Percentiles rank a stretch among this genome's conserved stretches.
Conservation (phyloP, 352 stramenopile species). For the Poterioochromonas sp. region DNA sequence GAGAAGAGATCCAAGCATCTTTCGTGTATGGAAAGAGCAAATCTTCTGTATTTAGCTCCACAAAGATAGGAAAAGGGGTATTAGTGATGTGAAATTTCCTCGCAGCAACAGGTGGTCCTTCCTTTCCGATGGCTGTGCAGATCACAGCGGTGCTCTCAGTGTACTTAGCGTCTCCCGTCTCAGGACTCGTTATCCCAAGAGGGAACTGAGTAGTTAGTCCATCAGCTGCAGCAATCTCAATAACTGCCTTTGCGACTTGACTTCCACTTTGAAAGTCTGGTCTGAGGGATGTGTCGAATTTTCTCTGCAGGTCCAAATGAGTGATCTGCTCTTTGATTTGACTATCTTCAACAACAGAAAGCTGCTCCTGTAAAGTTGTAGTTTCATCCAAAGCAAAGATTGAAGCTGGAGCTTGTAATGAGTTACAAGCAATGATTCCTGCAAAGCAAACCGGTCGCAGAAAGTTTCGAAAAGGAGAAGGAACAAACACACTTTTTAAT, state of each 20-base stretch:
- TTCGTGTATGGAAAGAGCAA: not conserved
- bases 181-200: not conserved
- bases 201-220: not conserved
- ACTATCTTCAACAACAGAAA: too few species aligned
- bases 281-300: not conserved
- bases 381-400: too few species aligned
- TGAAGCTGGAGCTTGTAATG: too few species aligned
- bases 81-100: not conserved
- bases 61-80: not conserved
- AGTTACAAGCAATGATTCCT: too few species aligned
- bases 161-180: not conserved
- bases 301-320: not conserved
- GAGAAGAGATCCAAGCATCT: not conserved
- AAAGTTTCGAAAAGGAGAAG: too few species aligned
- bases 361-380: too few species aligned
- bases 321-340: not conserved
- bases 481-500: too few species aligned
- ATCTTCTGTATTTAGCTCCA: not conserved
- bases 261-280: not conserved
- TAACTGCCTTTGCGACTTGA: slow-evolving; percentile 6
- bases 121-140: not conserved
- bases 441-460: too few species aligned
- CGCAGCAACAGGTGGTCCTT: not conserved
- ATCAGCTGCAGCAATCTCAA: not conserved
- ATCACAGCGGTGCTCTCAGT: not conserved